Percentiles rank a stretch among this genome's conserved stretches.
Evolutionary conservation across 2,329 filamentous ascomycete genomes (phyloP).

Genomic region (Phaeosphaeriaceae sp.): DNA sequence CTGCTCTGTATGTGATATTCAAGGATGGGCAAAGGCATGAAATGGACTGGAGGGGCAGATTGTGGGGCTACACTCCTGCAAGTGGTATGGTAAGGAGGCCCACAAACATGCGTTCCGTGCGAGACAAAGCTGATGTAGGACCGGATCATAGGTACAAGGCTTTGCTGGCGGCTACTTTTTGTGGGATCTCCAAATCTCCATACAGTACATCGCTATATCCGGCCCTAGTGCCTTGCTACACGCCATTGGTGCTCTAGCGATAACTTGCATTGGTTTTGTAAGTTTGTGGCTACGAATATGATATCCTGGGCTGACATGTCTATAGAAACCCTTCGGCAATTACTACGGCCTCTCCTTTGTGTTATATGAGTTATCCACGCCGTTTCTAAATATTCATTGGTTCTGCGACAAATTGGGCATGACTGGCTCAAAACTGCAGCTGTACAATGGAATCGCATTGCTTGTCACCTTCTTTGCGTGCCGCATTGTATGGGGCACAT

Average conservation of each 20-base stretch:
- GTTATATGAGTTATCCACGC: conserved; percentile 83
- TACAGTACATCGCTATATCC: conserved; percentile 71
- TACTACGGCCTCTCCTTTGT: conserved; percentile 83
- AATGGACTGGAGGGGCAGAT: conserved; percentile 71
- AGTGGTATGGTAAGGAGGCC: conserved; percentile 62
- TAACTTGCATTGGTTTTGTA: conserved; percentile 82
- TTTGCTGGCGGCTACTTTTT: conserved; percentile 82
- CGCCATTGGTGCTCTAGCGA: conserved; percentile 72
- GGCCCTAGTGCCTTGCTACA: conserved; percentile 77
- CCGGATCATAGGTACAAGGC: conserved; percentile 61
- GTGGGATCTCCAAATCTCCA: conserved; percentile 77
- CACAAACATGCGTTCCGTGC: neutral
- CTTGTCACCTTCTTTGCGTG: conserved; percentile 76
- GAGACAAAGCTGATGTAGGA: neutral
- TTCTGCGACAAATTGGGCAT: conserved; percentile 84
- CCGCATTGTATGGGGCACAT: conserved; percentile 78
- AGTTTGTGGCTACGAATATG: conserved; percentile 39
- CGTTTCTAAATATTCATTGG: conserved; percentile 88
- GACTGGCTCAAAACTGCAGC: conserved; percentile 75
- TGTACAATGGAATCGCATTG: conserved; percentile 77
- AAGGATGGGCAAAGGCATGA: conserved; percentile 68
- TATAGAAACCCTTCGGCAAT: conserved; percentile 79
- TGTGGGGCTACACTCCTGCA: conserved; percentile 81
- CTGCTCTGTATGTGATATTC: conserved; percentile 74
- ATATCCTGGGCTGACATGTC: conserved; percentile 15